phyloP scores from a whole-genome alignment of 495 filamentous ascomycete genomes.

The Penicillium macrosclerotiorum region DNA sequence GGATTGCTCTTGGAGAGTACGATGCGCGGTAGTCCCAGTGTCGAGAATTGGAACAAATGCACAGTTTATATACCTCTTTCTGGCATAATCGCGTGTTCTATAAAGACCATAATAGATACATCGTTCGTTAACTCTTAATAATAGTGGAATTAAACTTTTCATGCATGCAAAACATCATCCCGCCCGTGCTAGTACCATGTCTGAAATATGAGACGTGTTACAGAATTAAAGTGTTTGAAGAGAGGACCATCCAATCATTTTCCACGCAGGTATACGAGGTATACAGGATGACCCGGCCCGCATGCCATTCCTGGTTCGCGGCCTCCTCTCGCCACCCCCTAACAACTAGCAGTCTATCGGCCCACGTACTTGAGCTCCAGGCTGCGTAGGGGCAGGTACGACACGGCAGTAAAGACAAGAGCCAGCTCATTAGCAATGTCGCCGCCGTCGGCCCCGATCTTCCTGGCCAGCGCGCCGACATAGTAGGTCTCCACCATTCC shows the following conservation, averaged over 20 bases:
- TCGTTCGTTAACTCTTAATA: too few species aligned
- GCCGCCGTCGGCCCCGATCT: conserved; percentile 23
- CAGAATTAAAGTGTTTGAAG: neutral
- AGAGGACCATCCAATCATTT: neutral
- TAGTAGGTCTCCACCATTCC: conserved; percentile 42
- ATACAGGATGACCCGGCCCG: conserved; percentile 2
- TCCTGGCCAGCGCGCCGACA: conserved; percentile 22
- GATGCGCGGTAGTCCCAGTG: too few species aligned
- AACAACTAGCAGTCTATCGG: too few species aligned
- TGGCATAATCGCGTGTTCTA: neutral
- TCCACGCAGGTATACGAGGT: neutral
- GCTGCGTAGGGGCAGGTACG: conserved; percentile 19
- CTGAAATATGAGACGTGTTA: too few species aligned
- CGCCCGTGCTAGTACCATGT: too few species aligned
- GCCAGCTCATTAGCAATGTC: conserved; percentile 33
- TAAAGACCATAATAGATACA: conserved; percentile 1
- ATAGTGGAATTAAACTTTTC: too few species aligned
- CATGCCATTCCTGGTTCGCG: conserved; percentile 4
- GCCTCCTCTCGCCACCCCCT: neutral
- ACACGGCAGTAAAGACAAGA: conserved; percentile 21
- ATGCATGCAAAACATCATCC: too few species aligned
- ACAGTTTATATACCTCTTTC: conserved; percentile 4
- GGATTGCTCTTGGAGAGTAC: too few species aligned
- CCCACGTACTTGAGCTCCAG: conserved; percentile 32
- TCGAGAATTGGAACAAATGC: too few species aligned